Base-by-base conservation (phyloP, 768 basidiomycete genomes). In the Glaciozyma antarctica region DNA sequence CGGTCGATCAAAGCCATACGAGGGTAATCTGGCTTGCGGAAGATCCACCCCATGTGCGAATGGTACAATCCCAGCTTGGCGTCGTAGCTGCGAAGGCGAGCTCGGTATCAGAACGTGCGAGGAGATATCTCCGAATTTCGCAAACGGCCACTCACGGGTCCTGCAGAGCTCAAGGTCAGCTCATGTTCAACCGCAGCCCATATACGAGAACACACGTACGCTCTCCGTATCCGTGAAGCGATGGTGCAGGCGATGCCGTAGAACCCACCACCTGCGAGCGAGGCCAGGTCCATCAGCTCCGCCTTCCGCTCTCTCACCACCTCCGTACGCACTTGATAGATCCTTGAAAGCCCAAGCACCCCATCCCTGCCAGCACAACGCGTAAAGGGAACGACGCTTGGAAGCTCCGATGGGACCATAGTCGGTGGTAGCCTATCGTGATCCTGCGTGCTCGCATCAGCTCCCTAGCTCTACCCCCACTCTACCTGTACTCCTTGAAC, bases 41-140 rank as follows among this genome's bases (percentile, higher is more conserved):
- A 89, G 71, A 89, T 88, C 88, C 88, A 90, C 2, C 88, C 88
- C 79, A 88, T 82, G 70, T 89, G 88, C 9, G 87, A 86, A 73
- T 83, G 88, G 59, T 86, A 80, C 2, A 90, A 75, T 0, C 88
- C 88, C 32, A 81, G 79, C 0, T 86, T 86, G 0, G 88, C 88
- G 22, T 85, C 80, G 73, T 90, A 90, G 5, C 85, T 86, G 60
- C 2, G 16, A 28, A 41, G 12, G 10, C 38, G 16, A 28, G 15
- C 38, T 21, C 24, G 52, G 24, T 17, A 47, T 28, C 47, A 57
- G 54, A 41, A 41, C 38, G 6, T 48, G 21, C 47, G n/a, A 48
- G 16, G 4, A 48, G n/a, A 48, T 2, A 48, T 32, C 19, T 2
- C 21, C 3, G 47, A 51, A 24, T 30, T 8, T 26, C 28, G 32